Conservation (phyloP, 2,329 filamentous ascomycete genomes). For the Ophiocordyceps camponoti-rufipedis region DNA sequence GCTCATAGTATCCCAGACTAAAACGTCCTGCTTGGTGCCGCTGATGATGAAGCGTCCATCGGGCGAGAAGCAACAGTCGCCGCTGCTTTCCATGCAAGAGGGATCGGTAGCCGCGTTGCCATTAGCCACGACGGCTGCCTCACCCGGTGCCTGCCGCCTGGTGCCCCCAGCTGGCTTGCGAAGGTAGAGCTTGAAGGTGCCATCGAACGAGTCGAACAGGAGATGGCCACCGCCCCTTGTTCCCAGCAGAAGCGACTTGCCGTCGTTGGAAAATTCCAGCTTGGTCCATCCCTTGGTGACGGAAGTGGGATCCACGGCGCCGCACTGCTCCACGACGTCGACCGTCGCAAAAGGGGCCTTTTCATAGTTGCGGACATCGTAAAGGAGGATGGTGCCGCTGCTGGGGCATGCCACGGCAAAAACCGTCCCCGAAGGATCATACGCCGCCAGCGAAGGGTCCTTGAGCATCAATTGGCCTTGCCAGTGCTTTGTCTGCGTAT, state of each 20-base stretch:
- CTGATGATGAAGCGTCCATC: slow-evolving; percentile 81
- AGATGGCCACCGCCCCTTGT: slow-evolving; percentile 78
- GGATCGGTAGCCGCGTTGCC: slow-evolving; percentile 14
- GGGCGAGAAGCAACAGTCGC: slow-evolving; percentile 76
- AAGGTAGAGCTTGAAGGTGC: slow-evolving; percentile 58
- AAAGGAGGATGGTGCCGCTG: slow-evolving; percentile 66
- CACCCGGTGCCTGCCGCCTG: slow-evolving; percentile 33
- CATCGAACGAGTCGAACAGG: slow-evolving; percentile 83
- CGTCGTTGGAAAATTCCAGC: slow-evolving; percentile 91
- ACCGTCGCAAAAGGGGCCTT: slow-evolving; percentile 78
- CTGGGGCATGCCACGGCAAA: slow-evolving; percentile 77
- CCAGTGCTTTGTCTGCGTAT: slow-evolving; percentile 61
- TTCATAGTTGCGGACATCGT: slow-evolving; percentile 86
- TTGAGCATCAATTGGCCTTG: slow-evolving; percentile 67
- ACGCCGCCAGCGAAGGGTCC: slow-evolving; percentile 67
- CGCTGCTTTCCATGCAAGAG: slow-evolving; percentile 34
- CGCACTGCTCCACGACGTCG: slow-evolving; percentile 47
- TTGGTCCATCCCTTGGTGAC: slow-evolving; percentile 63
- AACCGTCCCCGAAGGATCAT: slow-evolving; percentile 80
- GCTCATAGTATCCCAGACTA: slow-evolving; percentile 70
- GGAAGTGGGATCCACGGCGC: slow-evolving; percentile 34
- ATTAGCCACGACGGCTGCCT: slow-evolving; percentile 15
- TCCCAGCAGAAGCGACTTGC: slow-evolving; percentile 67
- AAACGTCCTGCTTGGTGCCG: slow-evolving; percentile 53
- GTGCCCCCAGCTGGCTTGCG: slow-evolving; percentile 36